Base-by-base conservation (phyloP, 768 basidiomycete species). In the Suillus subluteus region DNA sequence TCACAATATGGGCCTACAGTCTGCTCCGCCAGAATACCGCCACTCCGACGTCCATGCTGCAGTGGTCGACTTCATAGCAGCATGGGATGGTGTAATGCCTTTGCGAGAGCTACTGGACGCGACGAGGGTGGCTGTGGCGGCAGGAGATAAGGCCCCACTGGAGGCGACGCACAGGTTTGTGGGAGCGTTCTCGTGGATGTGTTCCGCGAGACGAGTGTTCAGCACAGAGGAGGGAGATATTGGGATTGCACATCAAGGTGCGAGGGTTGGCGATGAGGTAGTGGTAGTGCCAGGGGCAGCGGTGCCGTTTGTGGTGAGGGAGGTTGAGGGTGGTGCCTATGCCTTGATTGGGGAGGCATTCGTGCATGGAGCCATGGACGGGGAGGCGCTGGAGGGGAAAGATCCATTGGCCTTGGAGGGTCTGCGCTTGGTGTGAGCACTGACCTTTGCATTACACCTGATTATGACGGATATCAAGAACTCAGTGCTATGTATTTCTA, bases 231-330 rank as follows among this genome's bases (percentile, higher is more conserved):
- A 30, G 52, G 52, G 52, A 30, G 52, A 32, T 30, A 30, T 54
- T 8, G 52, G 52, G 30, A 54, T 54, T 32, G 26, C 52, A 54
- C 52, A 54, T 30, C 30, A 54, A 32, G 16, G 52, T 32, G 52
- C 52, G 9, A 54, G 52, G 30, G 52, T 65, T 15, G 66, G 52
- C 23, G 66, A 67, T 59, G 55, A 44, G 38, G 50, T 67, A 37
- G 46, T 67, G 11, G 63, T 67, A 21, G 12, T 59, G 23, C 54
- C 59, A 35, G 58, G 66, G 1, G 46, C 56, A 8, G 66, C 63
- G 32, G 66, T 65, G 35, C 64, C 66, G 30, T 52, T 67, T 44
- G 64, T 67, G 9, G 66, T 67, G 46, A 56, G 66, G 38, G 30
- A n/a, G 55, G 59, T 56, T 55, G 64, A 54, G n/a, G 66, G 46